Base-by-base conservation (phyloP, 1,284 basidiomycete genomes). In the Trichosporon sp. region DNA sequence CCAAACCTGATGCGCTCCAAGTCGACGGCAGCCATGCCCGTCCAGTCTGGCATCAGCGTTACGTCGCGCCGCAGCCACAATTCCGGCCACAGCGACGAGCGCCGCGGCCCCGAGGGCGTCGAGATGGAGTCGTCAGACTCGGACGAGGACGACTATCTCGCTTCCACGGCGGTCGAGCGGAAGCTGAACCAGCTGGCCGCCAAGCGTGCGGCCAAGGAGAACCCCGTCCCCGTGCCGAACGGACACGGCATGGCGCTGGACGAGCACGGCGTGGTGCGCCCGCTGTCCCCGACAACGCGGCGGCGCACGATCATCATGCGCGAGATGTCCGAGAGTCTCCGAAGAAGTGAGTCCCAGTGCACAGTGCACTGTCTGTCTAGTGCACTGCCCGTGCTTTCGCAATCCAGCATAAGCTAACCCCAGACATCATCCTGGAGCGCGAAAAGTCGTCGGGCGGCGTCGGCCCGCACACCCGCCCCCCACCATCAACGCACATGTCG, bases 321-420 rank as follows among this genome's bases (percentile, higher is more conserved):
- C 56, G 78, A 79, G 59, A 77, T 79, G 76, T 76, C 74, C 23
- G 76, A 77, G 69, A 76, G 74, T 14, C 64, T 79, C 19, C 60
- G 78, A 13, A 64, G 69, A 56, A 79, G 77, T 78, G 63, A 74
- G 77, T 74, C n/a, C n/a, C n/a, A n/a, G n/a, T n/a, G n/a, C n/a
- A n/a, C n/a, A n/a, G n/a, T n/a, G n/a, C n/a, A n/a, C n/a, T n/a
- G n/a, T n/a, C n/a, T n/a, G n/a, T n/a, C n/a, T n/a, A n/a, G n/a
- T n/a, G n/a, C n/a, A n/a, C n/a, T n/a, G n/a, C n/a, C n/a, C n/a
- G n/a, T n/a, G n/a, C n/a, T n/a, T n/a, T n/a, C n/a, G n/a, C n/a
- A n/a, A n/a, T n/a, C n/a, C n/a, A n/a, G n/a, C 23, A 27, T 13
- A 36, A 4, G 37, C 19, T 25, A 14, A 56, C 56, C 10, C 40